Evolutionary conservation across 2,329 filamentous ascomycete species (phyloP).

Genomic region (Trichoderma afroharzianum): DNA sequence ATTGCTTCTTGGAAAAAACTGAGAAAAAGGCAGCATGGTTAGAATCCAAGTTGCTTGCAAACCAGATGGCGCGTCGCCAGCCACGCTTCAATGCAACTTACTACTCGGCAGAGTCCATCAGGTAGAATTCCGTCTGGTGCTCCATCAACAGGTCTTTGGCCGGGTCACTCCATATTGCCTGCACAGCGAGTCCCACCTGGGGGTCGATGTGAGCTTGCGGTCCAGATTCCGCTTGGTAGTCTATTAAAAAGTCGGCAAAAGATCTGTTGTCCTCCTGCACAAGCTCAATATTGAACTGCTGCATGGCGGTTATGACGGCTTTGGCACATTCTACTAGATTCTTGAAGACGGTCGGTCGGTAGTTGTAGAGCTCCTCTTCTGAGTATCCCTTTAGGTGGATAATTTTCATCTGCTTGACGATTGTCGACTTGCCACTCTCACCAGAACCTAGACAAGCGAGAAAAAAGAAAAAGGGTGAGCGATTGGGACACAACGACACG

Average conservation of each 20-base stretch:
- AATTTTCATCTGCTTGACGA: conserved; percentile 99
- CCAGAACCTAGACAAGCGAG: conserved; percentile 68
- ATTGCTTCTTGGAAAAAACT: conserved; percentile 95
- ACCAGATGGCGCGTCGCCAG: neutral
- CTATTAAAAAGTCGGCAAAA: conserved; percentile 73
- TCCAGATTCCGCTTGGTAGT: conserved; percentile 87
- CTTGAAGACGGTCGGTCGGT: conserved; percentile 96
- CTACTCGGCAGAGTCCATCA: conserved; percentile 99
- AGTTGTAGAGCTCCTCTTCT: conserved; percentile 87
- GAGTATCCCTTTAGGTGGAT: conserved; percentile 98
- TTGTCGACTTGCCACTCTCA: conserved; percentile 98
- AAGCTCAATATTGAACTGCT: conserved; percentile 83
- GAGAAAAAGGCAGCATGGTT: neutral
- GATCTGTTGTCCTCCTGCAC: conserved; percentile 67
- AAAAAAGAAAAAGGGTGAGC: conserved; percentile 21
- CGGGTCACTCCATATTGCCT: conserved; percentile 85
- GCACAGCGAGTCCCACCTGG: conserved; percentile 77
- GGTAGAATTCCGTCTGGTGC: conserved; percentile 94
- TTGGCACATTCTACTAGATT: conserved; percentile 97
- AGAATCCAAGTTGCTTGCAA: neutral
- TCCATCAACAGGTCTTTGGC: conserved; percentile 80
- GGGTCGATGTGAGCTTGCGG: conserved; percentile 80
- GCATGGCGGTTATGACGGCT: conserved; percentile 85
- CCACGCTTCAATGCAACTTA: conserved; percentile 45
- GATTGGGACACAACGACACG: neutral